phyloP scores from a whole-genome alignment of 2,329 filamentous ascomycete genomes.

The Paracoccidioides lutzii region DNA sequence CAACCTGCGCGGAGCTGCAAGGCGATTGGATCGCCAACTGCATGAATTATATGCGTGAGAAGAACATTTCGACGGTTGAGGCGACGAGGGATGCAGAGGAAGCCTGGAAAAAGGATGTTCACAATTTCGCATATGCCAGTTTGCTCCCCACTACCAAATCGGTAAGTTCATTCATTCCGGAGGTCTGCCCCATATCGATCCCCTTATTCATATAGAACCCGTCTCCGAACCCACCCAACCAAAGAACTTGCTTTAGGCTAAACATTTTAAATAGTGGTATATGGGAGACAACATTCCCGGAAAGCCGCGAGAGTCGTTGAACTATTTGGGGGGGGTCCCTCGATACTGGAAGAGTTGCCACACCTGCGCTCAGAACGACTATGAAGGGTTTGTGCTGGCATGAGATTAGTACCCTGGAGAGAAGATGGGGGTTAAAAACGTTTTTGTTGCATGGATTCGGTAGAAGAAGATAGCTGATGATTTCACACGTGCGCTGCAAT shows the following conservation, averaged over 20 bases:
- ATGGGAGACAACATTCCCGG: slow-evolving; percentile 45
- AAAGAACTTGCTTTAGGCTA: neutral
- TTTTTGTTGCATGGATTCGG: neutral
- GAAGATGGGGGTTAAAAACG: neutral
- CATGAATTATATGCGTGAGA: slow-evolving; percentile 37
- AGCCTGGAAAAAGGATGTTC: slow-evolving; percentile 39
- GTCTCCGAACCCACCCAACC: neutral
- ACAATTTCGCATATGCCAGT: slow-evolving; percentile 31
- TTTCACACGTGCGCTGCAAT: too few species aligned
- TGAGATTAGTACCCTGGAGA: neutral
- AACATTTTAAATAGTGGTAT: slow-evolving; percentile 24
- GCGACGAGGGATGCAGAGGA: slow-evolving; percentile 35
- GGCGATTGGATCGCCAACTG: slow-evolving; percentile 42
- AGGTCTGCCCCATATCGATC: neutral
- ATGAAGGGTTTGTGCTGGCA: neutral
- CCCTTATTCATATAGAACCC: neutral
- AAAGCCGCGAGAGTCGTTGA: slow-evolving; percentile 41
- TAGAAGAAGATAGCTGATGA: neutral
- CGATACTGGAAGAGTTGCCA: neutral
- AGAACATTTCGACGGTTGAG: slow-evolving; percentile 41
- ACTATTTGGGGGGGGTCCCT: slow-evolving; percentile 25
- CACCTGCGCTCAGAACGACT: neutral
- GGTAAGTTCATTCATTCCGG: slow-evolving; percentile 13
- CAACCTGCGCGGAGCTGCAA: slow-evolving; percentile 41
- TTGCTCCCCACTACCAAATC: slow-evolving; percentile 37